Evolutionary conservation across 192 early-diverging fungal species (phyloP), one percentile per base, ranked within the genome.

Genomic region (Backusella liffmaniae): DNA sequence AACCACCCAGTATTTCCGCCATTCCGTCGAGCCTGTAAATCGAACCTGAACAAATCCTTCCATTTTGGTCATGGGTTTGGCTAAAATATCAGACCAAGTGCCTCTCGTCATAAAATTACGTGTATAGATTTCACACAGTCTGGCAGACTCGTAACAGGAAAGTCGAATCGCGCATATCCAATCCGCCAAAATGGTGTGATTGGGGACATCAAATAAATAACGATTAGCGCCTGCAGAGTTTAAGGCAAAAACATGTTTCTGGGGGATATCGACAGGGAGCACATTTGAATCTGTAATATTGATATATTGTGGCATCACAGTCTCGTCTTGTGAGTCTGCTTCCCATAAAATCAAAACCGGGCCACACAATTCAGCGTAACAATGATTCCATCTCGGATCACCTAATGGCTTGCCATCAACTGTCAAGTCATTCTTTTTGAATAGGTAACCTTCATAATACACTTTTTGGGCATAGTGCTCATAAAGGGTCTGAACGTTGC

Each of bases 121-220:
- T 9, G 94, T 92, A 62, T 92, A 95, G 67, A 90, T 87, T 80
- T 95, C 94, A 70, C 94, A 91, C 15, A 95, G 81, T 79, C 90
- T 89, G 15, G 89, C 84, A 18, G 88, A 88, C 80, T 95, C 94
- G 67, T 89, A 95, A 77, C 92, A 92, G 23, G 90, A 86, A 16
- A 95, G 85, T 16, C 92, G 88, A 70, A 94, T 87, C 1, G 91
- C 90, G 37, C 85, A 84, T 26, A 93, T 85, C 92, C 94, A 95
- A 34, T 73, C 42, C 1, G 65, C 59, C 83, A 89, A 88, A 12
- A 78, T 85, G 21, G 82, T 78, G 32, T 85, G 82, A 49, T 89
- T 85, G 15, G 87, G 80, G 0, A 88, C 83, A 69, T 92, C 90
- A 35, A 90, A 66, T 39, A 90, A 84, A 73, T 88, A 90, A 32